A percentile compares a stretch with the other conserved stretches of the same genome.
phyloP scores from a whole-genome alignment of 495 filamentous ascomycete species.

The Penicillium diatomitis region DNA sequence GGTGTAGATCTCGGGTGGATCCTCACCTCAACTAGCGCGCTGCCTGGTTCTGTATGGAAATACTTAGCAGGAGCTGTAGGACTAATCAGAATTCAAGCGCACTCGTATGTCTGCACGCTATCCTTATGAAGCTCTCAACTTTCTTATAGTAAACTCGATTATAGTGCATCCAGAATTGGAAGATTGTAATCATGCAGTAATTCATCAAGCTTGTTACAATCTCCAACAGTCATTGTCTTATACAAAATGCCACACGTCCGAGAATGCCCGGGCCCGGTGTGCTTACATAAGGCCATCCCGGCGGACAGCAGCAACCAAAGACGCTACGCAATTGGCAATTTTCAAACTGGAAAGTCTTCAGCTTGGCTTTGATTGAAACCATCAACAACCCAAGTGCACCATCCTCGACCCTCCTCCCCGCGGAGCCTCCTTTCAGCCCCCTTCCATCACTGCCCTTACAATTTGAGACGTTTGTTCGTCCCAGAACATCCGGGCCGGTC shows the following conservation, averaged over 20 bases:
- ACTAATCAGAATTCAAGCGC: background rate
- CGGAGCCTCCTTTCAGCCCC: slow-evolving; percentile 16
- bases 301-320: slow-evolving; percentile 24
- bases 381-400: background rate
- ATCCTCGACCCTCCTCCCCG: slow-evolving; percentile 12
- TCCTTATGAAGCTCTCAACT: background rate
- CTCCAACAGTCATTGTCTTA: no score
- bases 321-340: slow-evolving; percentile 27
- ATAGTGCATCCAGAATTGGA: background rate
- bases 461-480: slow-evolving; percentile 20
- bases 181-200: no score
- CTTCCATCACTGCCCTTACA: slow-evolving; percentile 2
- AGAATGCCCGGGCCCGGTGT: slow-evolving; percentile 7
- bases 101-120: no score
- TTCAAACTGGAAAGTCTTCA: slow-evolving; percentile 21
- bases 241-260: slow-evolving; percentile 8
- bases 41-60: background rate
- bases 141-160: background rate
- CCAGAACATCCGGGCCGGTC: slow-evolving; percentile 25
- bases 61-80: background rate
- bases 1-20: slow-evolving; percentile 16
- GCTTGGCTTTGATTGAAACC: slow-evolving; percentile 9
- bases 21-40: background rate
- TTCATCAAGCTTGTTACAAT: no score
- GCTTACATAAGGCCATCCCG: slow-evolving; percentile 19